Base-by-base conservation (phyloP, 2,329 filamentous ascomycete species). In the Leptodontidium sp. region DNA sequence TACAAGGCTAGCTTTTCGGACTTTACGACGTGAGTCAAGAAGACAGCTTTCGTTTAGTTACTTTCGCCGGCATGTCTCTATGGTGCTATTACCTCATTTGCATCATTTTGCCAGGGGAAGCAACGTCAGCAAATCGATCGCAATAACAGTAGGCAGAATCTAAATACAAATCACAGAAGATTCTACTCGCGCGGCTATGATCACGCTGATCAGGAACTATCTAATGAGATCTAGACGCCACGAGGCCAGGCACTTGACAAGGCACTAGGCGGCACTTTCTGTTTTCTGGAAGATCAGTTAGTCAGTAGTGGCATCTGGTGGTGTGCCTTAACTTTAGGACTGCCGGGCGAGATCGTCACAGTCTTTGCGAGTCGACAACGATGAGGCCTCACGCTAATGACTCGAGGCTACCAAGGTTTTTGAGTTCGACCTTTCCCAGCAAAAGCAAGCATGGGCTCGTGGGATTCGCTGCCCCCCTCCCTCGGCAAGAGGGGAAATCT, bases 301-400 rank as follows among this genome's bases (percentile, higher is more conserved):
- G 43, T 53, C n/a, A 35, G n/a, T 26, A 67, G 65, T 57, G 58
- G 43, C 47, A 67, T 47, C 3, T 59, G 29, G 14, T 59, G 49
- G 29, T 32, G 17, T 24, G 55, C 55, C 55, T 35, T 58, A 5
- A 38, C 3, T 38, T 24, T 40, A 38, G 26, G 47, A 70, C 70
- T 73, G 43, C 52, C 21, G 43, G 40, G 17, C 38, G 15, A 57
- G 63, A 70, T 70, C 71, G 75, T 73, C 68, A 71, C 73, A 61
- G 68, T 64, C 66, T 65, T 21, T 29, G 14, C 12, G 21, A 26
- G 38, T 35, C 57, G 24, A 45, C 24, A 8, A n/a, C 21, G n/a
- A 17, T 5, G 21, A 29, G 21, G 43, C 21, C 24, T 47, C 7
- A 26, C 38, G 24, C 43, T 45, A 61, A 57, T 67, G 69, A 71